Percentiles rank a stretch among this genome's conserved stretches.
phyloP scores from a whole-genome alignment of 768 basidiomycete species.

The Scleroderma citrinum region DNA sequence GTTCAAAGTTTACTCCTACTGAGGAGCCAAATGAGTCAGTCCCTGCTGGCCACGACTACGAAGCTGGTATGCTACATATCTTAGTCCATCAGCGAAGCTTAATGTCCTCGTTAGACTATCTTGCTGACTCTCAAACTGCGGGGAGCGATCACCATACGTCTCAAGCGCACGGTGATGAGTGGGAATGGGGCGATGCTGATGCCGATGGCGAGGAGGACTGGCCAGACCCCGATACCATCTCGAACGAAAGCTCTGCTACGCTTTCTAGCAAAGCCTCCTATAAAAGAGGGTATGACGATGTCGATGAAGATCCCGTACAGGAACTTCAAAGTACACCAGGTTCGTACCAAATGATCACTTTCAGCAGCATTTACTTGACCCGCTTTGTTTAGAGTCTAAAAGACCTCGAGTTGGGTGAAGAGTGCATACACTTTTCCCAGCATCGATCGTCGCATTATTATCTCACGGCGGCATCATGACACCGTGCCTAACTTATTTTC shows the following conservation, averaged over 20 bases:
- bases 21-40: conserved; percentile 17
- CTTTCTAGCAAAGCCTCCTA: conserved; percentile 49
- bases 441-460: background rate
- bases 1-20: background rate
- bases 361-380: background rate
- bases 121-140: conserved; percentile 8
- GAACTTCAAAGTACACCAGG: conserved; percentile 41
- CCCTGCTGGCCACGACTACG: conserved; percentile 21
- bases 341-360: conserved; percentile 14
- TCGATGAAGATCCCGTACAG: conserved; percentile 35
- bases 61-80: conserved; percentile 21
- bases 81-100: background rate
- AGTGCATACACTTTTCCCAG: background rate
- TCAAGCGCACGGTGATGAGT: conserved; percentile 13
- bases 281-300: conserved; percentile 44
- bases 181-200: conserved; percentile 36
- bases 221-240: conserved; percentile 43
- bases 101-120: background rate
- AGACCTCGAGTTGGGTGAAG: conserved; percentile 37
- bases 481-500: conserved; percentile 25
- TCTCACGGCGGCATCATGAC: background rate
- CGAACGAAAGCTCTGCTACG: conserved; percentile 49
- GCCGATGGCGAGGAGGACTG: conserved; percentile 38
- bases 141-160: conserved; percentile 13
- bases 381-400: conserved; percentile 33